Percentiles rank a stretch among this genome's conserved stretches.
phyloP scores from a whole-genome alignment of 345 rosid genomes.

The Syzygium jambos region DNA sequence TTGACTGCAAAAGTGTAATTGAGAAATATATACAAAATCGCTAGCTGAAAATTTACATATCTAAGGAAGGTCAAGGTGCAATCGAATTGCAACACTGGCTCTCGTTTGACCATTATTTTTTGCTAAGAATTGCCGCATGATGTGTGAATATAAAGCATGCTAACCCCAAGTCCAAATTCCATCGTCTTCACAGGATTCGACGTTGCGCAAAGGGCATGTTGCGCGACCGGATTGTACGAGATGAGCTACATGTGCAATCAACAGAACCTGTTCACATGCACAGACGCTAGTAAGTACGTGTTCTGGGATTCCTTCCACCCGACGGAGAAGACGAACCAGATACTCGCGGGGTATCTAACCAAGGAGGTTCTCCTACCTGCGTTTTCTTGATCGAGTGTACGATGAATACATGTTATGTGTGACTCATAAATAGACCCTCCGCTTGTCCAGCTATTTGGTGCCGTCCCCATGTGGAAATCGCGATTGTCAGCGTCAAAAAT shows the following conservation, averaged over 20 bases:
- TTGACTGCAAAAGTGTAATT: background rate
- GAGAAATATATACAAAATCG: background rate
- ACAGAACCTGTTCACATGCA: constrained; percentile 26
- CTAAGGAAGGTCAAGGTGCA: background rate
- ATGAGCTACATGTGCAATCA: constrained; percentile 38
- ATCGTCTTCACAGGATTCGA: constrained; percentile 33
- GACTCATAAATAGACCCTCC: background rate
- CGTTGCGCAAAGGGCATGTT: constrained; percentile 25
- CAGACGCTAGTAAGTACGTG: constrained; percentile 38
- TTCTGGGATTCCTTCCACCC: constrained; percentile 49
- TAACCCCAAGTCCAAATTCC: background rate
- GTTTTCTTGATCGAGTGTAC: constrained; percentile 7
- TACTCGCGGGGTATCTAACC: constrained; percentile 9
- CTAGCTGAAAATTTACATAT: background rate
- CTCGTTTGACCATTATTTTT: background rate
- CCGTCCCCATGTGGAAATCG: background rate
- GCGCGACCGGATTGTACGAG: constrained; percentile 55
- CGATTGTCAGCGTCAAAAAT: background rate
- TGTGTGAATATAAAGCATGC: background rate
- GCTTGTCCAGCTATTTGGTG: background rate
- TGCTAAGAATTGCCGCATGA: background rate
- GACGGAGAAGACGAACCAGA: constrained; percentile 20
- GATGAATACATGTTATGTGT: background rate
- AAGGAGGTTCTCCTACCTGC: constrained; percentile 2
- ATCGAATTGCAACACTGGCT: background rate